A percentile compares a stretch with the other conserved stretches of the same genome.
Evolutionary conservation across 2,329 filamentous ascomycete species (phyloP).

Genomic region (Penicillium janthinellum): DNA sequence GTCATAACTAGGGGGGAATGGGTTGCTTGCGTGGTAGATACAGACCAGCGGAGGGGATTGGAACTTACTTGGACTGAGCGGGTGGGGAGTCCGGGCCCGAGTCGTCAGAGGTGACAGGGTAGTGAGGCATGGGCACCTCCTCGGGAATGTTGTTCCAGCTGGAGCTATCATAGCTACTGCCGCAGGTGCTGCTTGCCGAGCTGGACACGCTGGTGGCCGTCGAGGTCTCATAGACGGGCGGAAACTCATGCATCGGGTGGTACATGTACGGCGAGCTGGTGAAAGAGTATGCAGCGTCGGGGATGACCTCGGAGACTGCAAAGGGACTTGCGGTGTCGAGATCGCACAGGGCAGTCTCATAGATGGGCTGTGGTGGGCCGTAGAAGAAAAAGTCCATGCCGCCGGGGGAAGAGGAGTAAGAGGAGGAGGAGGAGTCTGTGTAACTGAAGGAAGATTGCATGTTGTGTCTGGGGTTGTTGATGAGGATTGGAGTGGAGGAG

Average conservation of each 20-base stretch:
- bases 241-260: conserved; percentile 13
- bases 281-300: conserved; percentile 20
- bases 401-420: conserved; percentile 26
- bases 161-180: conserved; percentile 18
- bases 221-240: conserved; percentile 23
- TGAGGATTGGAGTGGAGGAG: conserved; percentile 7
- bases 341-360: conserved; percentile 21
- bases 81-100: conserved; percentile 23
- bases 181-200: conserved; percentile 22
- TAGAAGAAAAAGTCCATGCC: conserved; percentile 31
- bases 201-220: conserved; percentile 31
- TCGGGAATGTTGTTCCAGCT: conserved; percentile 23
- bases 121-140: conserved; percentile 22
- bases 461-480: conserved; percentile 2
- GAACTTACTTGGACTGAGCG: conserved; percentile 29
- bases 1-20: not conserved
- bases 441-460: conserved; percentile 28
- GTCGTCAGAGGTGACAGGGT: conserved; percentile 18
- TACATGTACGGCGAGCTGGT: conserved; percentile 27
- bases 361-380: conserved; percentile 20
- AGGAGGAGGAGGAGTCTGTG: conserved; percentile 25
- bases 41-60: not conserved
- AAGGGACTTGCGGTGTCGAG: conserved; percentile 20
- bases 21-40: not conserved
- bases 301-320: conserved; percentile 16